Base-by-base conservation (phyloP, 441 rosid species). In the Erysimum pusillum region DNA sequence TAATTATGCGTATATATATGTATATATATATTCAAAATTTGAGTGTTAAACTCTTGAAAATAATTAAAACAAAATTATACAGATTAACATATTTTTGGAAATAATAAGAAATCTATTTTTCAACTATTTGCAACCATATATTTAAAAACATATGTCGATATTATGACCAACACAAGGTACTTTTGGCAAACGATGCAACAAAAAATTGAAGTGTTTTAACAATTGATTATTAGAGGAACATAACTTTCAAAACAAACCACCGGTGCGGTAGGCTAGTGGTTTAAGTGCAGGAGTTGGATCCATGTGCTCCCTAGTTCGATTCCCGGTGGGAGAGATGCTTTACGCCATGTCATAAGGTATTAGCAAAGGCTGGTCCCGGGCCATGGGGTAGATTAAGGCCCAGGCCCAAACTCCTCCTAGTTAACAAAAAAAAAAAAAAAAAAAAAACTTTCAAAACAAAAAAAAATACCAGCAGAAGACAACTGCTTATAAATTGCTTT, bases 41-140 rank as follows among this genome's bases (percentile, higher is more conserved):
- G 39, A 20, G 49, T 46, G 20, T 35, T 48, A 2, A 8, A 44
- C 15, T 9, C 8, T n/a, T 15, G 18, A 42, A 32, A 36, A 2
- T 46, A 35, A 48, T 10, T 6, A 25, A 60, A 22, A 11, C 1
- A n/a, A 49, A 7, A 38, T 5, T 11, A 34, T 34, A 20, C 0
- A 64, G 20, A 34, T 20, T 35, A 52, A 14, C 61, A 52, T 67
- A 1, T n/a, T 35, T 67, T 14, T 67, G 6, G 0, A 13, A 72
- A 42, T 20, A 42, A 15, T 7, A 49, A 44, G 64, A 31, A 42
- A 54, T 5, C n/a, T 57, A 6, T 31, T 32, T 25, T 39, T 5
- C 25, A 38, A 44, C 39, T 32, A 73, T 42, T 46, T 61, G 60
- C 52, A 13, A 72, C 7, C 69, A n/a, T n/a, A n/a, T n/a, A 39